A percentile compares a stretch with the other conserved stretches of the same genome.
Conservation (phyloP, 495 filamentous ascomycete genomes). For the Tuber melanosporum region DNA sequence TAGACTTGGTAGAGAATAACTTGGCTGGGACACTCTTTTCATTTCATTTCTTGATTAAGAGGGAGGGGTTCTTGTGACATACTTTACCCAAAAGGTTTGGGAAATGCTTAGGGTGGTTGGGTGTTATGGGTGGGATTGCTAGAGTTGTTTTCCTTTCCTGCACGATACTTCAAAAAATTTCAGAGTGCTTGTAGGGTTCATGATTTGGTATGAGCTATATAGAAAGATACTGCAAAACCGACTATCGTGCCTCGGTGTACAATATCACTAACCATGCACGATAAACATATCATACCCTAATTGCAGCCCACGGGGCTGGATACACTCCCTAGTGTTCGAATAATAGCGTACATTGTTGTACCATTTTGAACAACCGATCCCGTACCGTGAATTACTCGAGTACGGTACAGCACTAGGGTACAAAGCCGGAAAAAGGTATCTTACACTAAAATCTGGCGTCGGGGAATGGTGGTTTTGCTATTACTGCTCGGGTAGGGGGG, state of each 20-base stretch:
- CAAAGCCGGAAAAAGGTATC: no score
- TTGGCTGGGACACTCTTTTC: neutral
- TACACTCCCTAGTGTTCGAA: no score
- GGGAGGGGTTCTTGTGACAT: neutral
- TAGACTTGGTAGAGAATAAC: slow-evolving; percentile 25
- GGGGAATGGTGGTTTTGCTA: no score
- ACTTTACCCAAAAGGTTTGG: neutral
- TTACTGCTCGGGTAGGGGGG: no score
- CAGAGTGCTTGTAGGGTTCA: neutral
- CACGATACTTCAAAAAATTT: neutral
- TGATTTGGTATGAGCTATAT: neutral
- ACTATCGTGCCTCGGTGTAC: neutral
- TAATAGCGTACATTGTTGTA: no score
- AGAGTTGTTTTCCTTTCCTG: neutral
- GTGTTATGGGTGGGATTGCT: neutral
- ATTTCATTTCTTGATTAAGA: neutral
- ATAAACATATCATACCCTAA: no score
- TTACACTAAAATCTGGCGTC: no score
- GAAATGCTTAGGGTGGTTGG: neutral
- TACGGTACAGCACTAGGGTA: no score
- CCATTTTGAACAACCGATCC: no score
- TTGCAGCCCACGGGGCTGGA: no score
- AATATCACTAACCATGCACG: neutral
- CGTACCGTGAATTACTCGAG: no score
- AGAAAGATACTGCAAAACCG: neutral